Conservation (phyloP, 2,329 filamentous ascomycete genomes). For the Byssothecium circinans region DNA sequence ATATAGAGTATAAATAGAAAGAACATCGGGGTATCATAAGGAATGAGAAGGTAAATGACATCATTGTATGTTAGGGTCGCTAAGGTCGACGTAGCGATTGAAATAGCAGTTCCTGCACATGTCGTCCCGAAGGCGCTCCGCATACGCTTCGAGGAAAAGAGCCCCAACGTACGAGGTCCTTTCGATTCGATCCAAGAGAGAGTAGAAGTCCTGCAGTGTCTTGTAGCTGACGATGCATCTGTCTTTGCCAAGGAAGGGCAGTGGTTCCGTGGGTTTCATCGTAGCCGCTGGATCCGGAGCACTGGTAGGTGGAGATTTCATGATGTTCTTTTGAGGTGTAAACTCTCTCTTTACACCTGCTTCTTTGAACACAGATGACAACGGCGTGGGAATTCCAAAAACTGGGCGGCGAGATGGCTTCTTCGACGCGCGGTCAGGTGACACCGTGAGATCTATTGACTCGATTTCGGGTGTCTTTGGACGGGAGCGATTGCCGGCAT, state of each 20-base stretch:
- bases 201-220: slow-evolving; percentile 29
- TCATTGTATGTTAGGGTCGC: background rate
- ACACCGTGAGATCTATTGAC: slow-evolving; percentile 13
- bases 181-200: slow-evolving; percentile 29
- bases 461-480: slow-evolving; percentile 3
- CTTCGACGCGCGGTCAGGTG: slow-evolving; percentile 15
- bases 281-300: background rate
- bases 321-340: background rate
- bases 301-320: background rate
- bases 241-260: background rate
- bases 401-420: background rate
- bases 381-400: slow-evolving; percentile 3
- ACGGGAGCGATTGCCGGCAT: background rate
- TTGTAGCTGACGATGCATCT: slow-evolving; percentile 19
- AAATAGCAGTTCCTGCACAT: slow-evolving; percentile 30
- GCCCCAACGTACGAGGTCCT: slow-evolving; percentile 19
- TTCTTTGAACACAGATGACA: background rate
- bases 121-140: slow-evolving; percentile 25
- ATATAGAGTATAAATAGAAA: too few species aligned
- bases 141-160: slow-evolving; percentile 28
- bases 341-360: background rate
- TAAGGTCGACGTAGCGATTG: slow-evolving; percentile 15
- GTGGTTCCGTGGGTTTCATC: background rate
- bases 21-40: background rate
- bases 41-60: background rate